Evolutionary conservation across 2,329 filamentous ascomycete species (phyloP), one percentile per base, ranked within the genome.

Genomic region (Colletotrichum higginsianum): DNA sequence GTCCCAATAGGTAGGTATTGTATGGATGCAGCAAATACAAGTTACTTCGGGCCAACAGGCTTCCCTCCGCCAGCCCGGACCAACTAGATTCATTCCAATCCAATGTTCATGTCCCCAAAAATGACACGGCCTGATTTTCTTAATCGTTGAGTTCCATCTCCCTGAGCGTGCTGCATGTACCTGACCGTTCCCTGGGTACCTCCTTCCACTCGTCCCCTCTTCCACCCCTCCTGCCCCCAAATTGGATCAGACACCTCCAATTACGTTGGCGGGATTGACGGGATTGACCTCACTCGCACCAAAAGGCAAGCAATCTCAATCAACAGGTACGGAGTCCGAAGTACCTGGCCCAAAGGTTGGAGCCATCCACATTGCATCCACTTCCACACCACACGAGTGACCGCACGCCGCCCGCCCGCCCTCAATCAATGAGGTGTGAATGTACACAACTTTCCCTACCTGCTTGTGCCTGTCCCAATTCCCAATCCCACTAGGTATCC

Each of bases 21-120:
- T 38, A 11, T 11, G 30, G 11, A 9, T 11, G 35, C 35, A 38
- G 35, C 35, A 11, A 8, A n/a, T 30, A 69, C n/a, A 15, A n/a
- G 52, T 18, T 44, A 26, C 47, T 47, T 62, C 38, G 44, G 64
- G 35, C 50, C 57, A 71, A 63, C 68, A 58, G 13, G 21, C 42
- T 52, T 44, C 55, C 4, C 21, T 55, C 69, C 69, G 69, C 46
- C 60, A 56, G 69, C 53, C 69, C 69, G 60, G 58, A 55, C 69
- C 69, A 72, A 72, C 53, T 68, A 49, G 65, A 53, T 60, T 53
- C 69, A 64, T 72, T 72, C 69, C 69, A 71, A 61, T 71, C 58
- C 53, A 68, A 56, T 67, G 26, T 64, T 38, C 35, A 38, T 38
- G 35, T 38, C 35, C 46, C 26, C 49, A 50, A 63, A 53, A 64